Evolutionary conservation across 768 basidiomycete genomes (phyloP).

Genomic region (Leccinum sublutescens): DNA sequence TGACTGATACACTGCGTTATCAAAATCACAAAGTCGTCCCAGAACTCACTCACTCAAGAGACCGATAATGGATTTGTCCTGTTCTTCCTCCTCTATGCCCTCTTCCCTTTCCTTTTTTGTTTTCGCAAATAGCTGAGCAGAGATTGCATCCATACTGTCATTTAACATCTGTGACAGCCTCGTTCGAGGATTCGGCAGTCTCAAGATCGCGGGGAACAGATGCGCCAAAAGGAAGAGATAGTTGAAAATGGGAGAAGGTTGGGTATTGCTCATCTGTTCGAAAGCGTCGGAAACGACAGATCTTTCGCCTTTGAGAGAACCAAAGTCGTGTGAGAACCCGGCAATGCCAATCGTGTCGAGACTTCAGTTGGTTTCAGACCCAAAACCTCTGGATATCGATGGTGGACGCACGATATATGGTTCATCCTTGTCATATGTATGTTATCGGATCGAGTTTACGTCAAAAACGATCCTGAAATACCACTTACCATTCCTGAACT

Average conservation of each 20-base stretch:
- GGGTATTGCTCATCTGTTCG: conserved; percentile 23
- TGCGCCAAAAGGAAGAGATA: conserved; percentile 27
- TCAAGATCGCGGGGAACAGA: conserved; percentile 31
- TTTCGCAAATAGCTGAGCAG: conserved; percentile 32
- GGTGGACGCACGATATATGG: conserved; percentile 38
- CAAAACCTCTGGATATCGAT: neutral
- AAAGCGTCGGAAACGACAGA: conserved; percentile 17
- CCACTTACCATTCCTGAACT: conserved; percentile 44
- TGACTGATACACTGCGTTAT: conserved; percentile 27
- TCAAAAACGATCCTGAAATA: neutral
- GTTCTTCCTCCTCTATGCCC: conserved; percentile 24
- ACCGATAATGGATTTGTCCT: conserved; percentile 39
- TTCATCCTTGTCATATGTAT: conserved; percentile 38
- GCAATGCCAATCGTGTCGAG: conserved; percentile 45
- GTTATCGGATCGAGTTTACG: neutral
- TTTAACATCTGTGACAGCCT: conserved; percentile 29
- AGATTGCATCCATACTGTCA: conserved; percentile 32
- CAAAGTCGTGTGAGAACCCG: conserved; percentile 47
- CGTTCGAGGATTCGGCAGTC: conserved; percentile 32
- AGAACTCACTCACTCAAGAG: conserved; percentile 31
- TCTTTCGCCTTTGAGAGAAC: conserved; percentile 37
- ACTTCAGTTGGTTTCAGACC: conserved; percentile 16
- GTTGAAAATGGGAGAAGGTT: conserved; percentile 19
- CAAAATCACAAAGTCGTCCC: neutral
- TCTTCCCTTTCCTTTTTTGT: conserved; percentile 33